A percentile compares a stretch with the other conserved stretches of the same genome.
Conservation (phyloP, 1,284 basidiomycete genomes). For the Papiliotrema terrestris region DNA sequence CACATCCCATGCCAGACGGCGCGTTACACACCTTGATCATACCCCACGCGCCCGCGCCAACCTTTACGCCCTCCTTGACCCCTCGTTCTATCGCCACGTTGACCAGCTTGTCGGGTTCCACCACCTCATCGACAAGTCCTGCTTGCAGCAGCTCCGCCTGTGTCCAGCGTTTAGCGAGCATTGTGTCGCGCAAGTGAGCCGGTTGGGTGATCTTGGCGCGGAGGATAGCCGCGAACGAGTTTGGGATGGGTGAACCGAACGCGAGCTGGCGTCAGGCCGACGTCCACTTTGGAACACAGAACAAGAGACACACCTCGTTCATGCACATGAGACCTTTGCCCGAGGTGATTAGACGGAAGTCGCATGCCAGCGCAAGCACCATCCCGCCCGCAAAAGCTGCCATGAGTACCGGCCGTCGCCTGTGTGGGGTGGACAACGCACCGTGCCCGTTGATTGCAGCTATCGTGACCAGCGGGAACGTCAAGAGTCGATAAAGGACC, state of each 20-base stretch:
- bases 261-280: constrained; percentile 56
- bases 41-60: constrained; percentile 53
- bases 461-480: constrained; percentile 59
- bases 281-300: background rate
- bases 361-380: constrained; percentile 74
- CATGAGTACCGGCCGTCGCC: background rate
- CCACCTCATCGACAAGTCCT: constrained; percentile 71
- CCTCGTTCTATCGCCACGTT: constrained; percentile 50
- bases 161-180: constrained; percentile 76
- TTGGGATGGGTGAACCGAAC: constrained; percentile 75
- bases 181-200: constrained; percentile 66
- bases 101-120: constrained; percentile 58
- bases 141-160: constrained; percentile 65
- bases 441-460: constrained; percentile 85
- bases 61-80: constrained; percentile 44
- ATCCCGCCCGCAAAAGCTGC: constrained; percentile 78
- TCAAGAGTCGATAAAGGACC: constrained; percentile 41
- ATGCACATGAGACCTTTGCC: constrained; percentile 81
- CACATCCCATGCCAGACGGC: background rate
- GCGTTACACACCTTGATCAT: constrained; percentile 52
- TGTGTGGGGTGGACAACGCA: constrained; percentile 10
- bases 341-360: constrained; percentile 86
- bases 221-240: constrained; percentile 66
- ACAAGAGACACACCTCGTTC: constrained; percentile 69
- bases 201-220: constrained; percentile 63